A percentile compares a stretch with the other conserved stretches of the same genome.
phyloP scores from a whole-genome alignment of 768 basidiomycete species.

The Mycena floridula region DNA sequence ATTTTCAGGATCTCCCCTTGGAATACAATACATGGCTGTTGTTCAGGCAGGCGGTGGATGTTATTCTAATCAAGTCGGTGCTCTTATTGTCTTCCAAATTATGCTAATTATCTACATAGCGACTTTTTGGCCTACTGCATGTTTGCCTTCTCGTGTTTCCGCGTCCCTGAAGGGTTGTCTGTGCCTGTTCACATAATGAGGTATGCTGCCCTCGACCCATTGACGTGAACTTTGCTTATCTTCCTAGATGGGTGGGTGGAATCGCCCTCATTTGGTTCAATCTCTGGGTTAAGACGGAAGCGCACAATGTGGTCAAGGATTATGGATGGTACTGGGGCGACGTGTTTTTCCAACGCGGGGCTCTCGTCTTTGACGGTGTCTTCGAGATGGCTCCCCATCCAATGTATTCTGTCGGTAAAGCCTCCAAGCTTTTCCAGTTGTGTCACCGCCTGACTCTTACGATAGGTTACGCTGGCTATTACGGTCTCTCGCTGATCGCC shows the following conservation, averaged over 20 bases:
- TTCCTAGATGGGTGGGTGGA: conserved; percentile 78
- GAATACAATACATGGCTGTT: conserved; percentile 97
- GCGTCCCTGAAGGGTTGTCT: conserved; percentile 77
- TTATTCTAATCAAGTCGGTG: conserved; percentile 92
- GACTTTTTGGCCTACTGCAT: conserved; percentile 93
- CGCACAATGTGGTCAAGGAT: conserved; percentile 95
- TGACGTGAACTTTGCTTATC: conserved; percentile 1
- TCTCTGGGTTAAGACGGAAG: conserved; percentile 97
- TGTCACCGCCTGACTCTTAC: not conserved
- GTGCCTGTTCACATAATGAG: conserved; percentile 69
- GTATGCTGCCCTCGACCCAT: conserved; percentile 23
- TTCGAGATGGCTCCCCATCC: conserved; percentile 92
- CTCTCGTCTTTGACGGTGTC: conserved; percentile 94
- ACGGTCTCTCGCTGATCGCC: conserved; percentile 86
- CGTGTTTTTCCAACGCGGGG: conserved; percentile 88
- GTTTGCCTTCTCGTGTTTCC: conserved; percentile 92
- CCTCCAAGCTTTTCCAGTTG: not conserved
- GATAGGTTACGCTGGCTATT: conserved; percentile 92
- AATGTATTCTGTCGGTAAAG: conserved; percentile 86
- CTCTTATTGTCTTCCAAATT: not conserved
- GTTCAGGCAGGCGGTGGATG: conserved; percentile 92
- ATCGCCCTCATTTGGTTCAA: conserved; percentile 87
- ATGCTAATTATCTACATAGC: conserved; percentile 30
- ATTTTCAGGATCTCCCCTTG: conserved; percentile 78
- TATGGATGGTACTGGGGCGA: conserved; percentile 99